Percentiles rank a stretch among this genome's conserved stretches.
Evolutionary conservation across 2,329 filamentous ascomycete species (phyloP).

Genomic region (Colletotrichum shisoi): DNA sequence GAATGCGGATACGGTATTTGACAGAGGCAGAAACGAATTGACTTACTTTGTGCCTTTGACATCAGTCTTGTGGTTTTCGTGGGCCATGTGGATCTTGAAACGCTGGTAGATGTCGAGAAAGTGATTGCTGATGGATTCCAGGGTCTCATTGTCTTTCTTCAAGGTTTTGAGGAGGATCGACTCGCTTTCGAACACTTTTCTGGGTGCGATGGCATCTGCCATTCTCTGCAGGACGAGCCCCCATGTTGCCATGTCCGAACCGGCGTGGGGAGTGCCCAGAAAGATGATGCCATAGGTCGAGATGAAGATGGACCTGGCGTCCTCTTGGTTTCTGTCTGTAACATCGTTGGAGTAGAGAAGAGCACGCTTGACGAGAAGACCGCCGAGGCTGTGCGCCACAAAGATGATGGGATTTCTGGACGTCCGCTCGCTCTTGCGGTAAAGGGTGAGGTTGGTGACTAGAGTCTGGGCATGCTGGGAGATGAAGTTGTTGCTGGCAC

Average conservation of each 20-base stretch:
- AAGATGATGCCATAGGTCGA: slow-evolving; percentile 81
- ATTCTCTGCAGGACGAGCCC: slow-evolving; percentile 72
- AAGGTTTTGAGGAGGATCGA: slow-evolving; percentile 73
- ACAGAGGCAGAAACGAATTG: neutral
- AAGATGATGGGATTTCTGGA: slow-evolving; percentile 74
- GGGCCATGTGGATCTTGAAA: slow-evolving; percentile 78
- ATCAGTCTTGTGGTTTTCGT: slow-evolving; percentile 76
- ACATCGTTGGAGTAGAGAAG: slow-evolving; percentile 72
- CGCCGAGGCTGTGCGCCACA: slow-evolving; percentile 77
- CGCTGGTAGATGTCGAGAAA: slow-evolving; percentile 76
- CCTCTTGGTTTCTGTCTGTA: slow-evolving; percentile 65
- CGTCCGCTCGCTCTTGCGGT: slow-evolving; percentile 66
- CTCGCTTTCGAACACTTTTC: slow-evolving; percentile 71
- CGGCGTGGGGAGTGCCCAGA: slow-evolving; percentile 77
- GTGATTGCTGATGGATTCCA: slow-evolving; percentile 76
- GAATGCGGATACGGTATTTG: neutral
- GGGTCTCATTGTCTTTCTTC: slow-evolving; percentile 75
- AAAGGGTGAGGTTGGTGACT: slow-evolving; percentile 67
- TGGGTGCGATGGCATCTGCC: slow-evolving; percentile 70
- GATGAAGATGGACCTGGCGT: slow-evolving; percentile 73
- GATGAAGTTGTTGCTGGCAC: slow-evolving; percentile 71
- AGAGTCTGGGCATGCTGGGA: slow-evolving; percentile 76
- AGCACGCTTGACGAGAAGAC: slow-evolving; percentile 74
- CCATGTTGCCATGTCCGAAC: slow-evolving; percentile 74
- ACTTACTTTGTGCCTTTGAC: slow-evolving; percentile 66